These are phyloP conservation scores for Melaleuca alternifolia DNA, from an alignment of 345 rosid genomes.

Conservation along the genomic window DNA sequence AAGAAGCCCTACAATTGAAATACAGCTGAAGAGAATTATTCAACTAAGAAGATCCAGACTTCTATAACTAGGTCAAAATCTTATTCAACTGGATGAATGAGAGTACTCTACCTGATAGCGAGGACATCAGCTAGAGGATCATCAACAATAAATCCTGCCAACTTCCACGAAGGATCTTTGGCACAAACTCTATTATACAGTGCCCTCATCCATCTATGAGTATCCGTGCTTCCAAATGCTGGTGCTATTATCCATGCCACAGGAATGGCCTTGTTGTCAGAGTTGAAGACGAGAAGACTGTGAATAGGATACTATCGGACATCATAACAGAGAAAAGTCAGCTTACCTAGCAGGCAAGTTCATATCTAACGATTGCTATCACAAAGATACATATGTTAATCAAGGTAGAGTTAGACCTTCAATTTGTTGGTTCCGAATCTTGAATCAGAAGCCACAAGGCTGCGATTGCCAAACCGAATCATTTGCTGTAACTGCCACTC, in stretches of 20 bases:
- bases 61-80: neutral
- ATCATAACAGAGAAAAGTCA: constrained; percentile 9
- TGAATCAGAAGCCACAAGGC: constrained; percentile 84
- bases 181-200: constrained; percentile 74
- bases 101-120: constrained; percentile 47
- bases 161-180: constrained; percentile 83
- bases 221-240: constrained; percentile 42
- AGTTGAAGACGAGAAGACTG: constrained; percentile 78
- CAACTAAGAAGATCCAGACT: neutral
- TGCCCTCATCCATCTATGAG: constrained; percentile 88
- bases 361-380: neutral
- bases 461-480: constrained; percentile 83
- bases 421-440: constrained; percentile 86
- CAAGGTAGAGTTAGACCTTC: constrained; percentile 46
- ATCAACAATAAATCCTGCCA: constrained; percentile 92
- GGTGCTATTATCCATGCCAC: constrained; percentile 94
- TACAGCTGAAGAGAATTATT: neutral
- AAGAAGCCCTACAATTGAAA: neutral
- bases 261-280: constrained; percentile 91
- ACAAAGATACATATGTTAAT: neutral
- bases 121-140: constrained; percentile 71
- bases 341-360: neutral
- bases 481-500: constrained; percentile 99
- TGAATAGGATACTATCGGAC: constrained; percentile 71
- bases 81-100: neutral